Conservation (phyloP, 2,329 filamentous ascomycete genomes). For the Aspergillus sojae region DNA sequence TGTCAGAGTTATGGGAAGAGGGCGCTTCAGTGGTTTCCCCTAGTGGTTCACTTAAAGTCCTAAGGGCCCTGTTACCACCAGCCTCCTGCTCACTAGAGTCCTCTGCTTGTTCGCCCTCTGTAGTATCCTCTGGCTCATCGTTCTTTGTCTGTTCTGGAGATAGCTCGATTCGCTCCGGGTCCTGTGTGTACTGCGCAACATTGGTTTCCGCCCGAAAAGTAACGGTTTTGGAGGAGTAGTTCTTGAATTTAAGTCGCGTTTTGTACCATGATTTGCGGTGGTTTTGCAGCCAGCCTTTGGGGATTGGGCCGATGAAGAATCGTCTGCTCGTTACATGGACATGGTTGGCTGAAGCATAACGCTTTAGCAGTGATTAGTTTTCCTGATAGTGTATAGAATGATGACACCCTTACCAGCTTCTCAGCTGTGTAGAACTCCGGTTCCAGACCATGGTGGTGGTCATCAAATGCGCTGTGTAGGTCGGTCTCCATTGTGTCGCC, state of each 20-base stretch:
- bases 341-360: slow-evolving; percentile 64
- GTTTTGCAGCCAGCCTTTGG: slow-evolving; percentile 65
- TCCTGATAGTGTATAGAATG: not conserved
- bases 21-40: slow-evolving; percentile 19
- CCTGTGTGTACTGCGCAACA: slow-evolving; percentile 43
- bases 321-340: slow-evolving; percentile 63
- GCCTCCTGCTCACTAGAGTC: slow-evolving; percentile 2
- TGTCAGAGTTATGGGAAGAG: not conserved
- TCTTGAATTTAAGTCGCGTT: slow-evolving; percentile 43
- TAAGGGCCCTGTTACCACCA: slow-evolving; percentile 16
- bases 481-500: slow-evolving; percentile 24
- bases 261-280: slow-evolving; percentile 67
- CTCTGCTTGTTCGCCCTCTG: slow-evolving; percentile 15
- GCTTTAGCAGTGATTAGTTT: slow-evolving; percentile 36
- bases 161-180: slow-evolving; percentile 22
- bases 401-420: slow-evolving; percentile 49
- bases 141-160: slow-evolving; percentile 22
- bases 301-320: slow-evolving; percentile 68
- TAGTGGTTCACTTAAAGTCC: slow-evolving; percentile 27
- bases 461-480: slow-evolving; percentile 21
- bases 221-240: slow-evolving; percentile 51
- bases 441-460: slow-evolving; percentile 42
- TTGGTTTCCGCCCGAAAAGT: slow-evolving; percentile 56
- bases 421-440: slow-evolving; percentile 57
- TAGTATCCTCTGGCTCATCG: slow-evolving; percentile 16